Conservation (phyloP, 2,329 filamentous ascomycete genomes). For the Podosphaera fusca region DNA sequence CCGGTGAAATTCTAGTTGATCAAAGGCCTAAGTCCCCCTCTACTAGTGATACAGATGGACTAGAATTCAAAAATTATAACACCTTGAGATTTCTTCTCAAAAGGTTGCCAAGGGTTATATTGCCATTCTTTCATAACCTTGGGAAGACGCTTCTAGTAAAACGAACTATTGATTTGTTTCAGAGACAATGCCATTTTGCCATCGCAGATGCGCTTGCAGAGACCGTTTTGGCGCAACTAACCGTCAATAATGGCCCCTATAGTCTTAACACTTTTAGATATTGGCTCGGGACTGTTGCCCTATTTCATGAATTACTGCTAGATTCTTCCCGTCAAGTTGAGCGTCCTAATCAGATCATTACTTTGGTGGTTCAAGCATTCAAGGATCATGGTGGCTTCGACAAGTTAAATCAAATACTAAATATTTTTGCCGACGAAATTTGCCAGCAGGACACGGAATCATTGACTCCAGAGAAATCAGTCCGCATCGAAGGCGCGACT, state of each 20-base stretch:
- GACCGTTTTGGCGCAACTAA: constrained; percentile 44
- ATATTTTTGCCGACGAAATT: constrained; percentile 39
- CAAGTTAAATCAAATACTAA: constrained; percentile 47
- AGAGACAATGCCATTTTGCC: constrained; percentile 27
- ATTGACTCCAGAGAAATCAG: constrained; percentile 17
- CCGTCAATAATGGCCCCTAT: constrained; percentile 9
- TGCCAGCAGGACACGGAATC: constrained; percentile 17
- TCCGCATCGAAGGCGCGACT: constrained; percentile 21
- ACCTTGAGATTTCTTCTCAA: constrained; percentile 55
- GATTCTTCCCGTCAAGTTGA: constrained; percentile 24
- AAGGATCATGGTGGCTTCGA: constrained; percentile 59
- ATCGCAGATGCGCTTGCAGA: constrained; percentile 45
- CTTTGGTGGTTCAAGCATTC: constrained; percentile 68
- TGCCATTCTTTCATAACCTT: constrained; percentile 64
- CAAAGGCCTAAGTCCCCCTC: constrained; percentile 13
- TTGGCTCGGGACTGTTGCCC: constrained; percentile 59
- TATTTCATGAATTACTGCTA: constrained; percentile 55
- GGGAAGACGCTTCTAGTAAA: constrained; percentile 62
- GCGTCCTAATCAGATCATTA: constrained; percentile 29
- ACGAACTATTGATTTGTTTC: constrained; percentile 42
- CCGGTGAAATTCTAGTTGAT: neutral
- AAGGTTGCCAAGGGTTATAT: constrained; percentile 56
- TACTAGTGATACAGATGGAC: constrained; percentile 21
- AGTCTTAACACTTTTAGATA: constrained; percentile 50
- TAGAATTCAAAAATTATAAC: constrained; percentile 50